Evolutionary conservation across 805 yeast genomes (phyloP), one percentile per base, ranked within the genome.

Genomic region (Wickerhamiella sorbophila): DNA sequence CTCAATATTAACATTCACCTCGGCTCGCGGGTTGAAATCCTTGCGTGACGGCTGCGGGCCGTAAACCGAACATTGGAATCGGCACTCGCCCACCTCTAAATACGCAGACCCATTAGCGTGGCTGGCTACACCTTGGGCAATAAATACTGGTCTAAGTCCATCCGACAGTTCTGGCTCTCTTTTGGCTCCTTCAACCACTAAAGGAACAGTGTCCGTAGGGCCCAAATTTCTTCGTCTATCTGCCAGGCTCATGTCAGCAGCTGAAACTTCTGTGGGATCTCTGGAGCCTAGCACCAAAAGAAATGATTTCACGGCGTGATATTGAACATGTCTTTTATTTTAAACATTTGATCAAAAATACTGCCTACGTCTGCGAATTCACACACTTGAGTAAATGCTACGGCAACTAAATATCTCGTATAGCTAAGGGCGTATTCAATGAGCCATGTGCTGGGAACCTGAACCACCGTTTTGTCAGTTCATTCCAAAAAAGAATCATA

Each of bases 201-300:
- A 56, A 1, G 75, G 74, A 39, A 64, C 68, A 1, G 82, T 82
- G 49, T 73, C 77, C 0, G 71, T 55, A 0, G 96, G 96, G 0
- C 95, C 95, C 26, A 81, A 54, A n/a, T 86, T 67, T 58, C 95
- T 71, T 68, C 94, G 74, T 67, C 95, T 74, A 56, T 88, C 96
- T 34, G 62, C 59, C 21, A 65, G 49, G 21, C 51, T 48, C 56
- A 52, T 55, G 33, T 34, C 33, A 41, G 17, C 40, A n/a, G 19
- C 27, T 2, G 16, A 42, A 16, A 21, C 8, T n/a, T n/a, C n/a
- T n/a, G n/a, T n/a, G n/a, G n/a, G n/a, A n/a, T n/a, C n/a, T n/a
- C n/a, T n/a, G n/a, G n/a, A n/a, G n/a, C n/a, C n/a, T n/a, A n/a
- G n/a, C n/a, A n/a, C n/a, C n/a, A n/a, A n/a, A n/a, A n/a, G n/a